A percentile compares a stretch with the other conserved stretches of the same genome.
Conservation (phyloP, 2,329 filamentous ascomycete genomes). For the Hypoxylon sp. region DNA sequence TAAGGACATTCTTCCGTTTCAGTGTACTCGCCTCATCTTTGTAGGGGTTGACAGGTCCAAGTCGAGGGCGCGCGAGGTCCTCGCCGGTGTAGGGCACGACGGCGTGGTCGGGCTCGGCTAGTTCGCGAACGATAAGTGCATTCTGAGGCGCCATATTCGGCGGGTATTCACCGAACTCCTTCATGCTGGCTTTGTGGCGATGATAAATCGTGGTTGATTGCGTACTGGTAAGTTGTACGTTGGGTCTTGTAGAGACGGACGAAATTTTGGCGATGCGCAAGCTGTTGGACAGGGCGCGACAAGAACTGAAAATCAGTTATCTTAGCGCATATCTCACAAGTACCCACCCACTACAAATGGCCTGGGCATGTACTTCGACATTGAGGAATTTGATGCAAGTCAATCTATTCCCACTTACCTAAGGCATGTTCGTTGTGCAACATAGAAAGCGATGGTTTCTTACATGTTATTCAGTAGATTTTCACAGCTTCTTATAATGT, state of each 20-base stretch:
- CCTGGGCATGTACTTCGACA: too few relatives aligned
- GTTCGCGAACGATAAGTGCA: constrained; percentile 66
- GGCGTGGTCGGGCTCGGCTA: constrained; percentile 64
- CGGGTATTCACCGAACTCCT: constrained; percentile 69
- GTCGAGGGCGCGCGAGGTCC: constrained; percentile 69
- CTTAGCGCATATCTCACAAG: background rate
- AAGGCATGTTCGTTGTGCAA: too few relatives aligned
- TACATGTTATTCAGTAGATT: too few relatives aligned
- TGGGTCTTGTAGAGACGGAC: background rate
- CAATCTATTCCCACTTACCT: too few relatives aligned
- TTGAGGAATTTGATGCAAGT: too few relatives aligned
- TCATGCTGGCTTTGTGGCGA: constrained; percentile 54
- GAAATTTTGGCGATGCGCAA: background rate
- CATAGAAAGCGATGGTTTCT: too few relatives aligned
- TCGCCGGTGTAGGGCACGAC: constrained; percentile 74
- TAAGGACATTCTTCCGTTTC: constrained; percentile 84
- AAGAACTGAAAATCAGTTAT: background rate
- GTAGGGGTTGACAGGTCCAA: constrained; percentile 80
- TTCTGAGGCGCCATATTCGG: constrained; percentile 72
- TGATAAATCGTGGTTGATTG: background rate
- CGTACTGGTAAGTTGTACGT: background rate
- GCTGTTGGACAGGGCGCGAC: background rate
- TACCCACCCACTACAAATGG: background rate
- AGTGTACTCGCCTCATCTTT: constrained; percentile 65
- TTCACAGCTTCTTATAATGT: too few relatives aligned